Evolutionary conservation across 1,139 yeast species (phyloP).

Genomic region (Yamadazyma buinensis): DNA sequence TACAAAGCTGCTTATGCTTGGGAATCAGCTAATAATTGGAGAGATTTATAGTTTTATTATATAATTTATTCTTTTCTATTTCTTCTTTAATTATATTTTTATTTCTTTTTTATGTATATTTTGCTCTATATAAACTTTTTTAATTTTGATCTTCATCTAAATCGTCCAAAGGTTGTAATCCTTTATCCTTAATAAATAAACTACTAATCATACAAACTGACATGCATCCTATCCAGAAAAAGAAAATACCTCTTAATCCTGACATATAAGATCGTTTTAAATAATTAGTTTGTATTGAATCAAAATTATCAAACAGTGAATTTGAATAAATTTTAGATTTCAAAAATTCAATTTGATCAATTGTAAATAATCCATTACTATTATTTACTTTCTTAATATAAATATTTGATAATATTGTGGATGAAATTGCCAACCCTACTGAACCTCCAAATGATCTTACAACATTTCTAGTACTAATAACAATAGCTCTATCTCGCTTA

Average conservation of each 20-base stretch:
- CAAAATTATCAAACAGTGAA: not conserved
- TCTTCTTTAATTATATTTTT: no score
- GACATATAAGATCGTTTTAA: slow-evolving; percentile 23
- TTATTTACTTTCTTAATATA: slow-evolving; percentile 22
- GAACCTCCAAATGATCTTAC: slow-evolving; percentile 55
- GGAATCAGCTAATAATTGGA: slow-evolving; percentile 28
- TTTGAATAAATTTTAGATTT: slow-evolving; percentile 2
- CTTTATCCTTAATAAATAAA: slow-evolving; percentile 29
- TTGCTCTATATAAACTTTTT: not conserved
- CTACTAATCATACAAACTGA: slow-evolving; percentile 26
- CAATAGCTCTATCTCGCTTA: slow-evolving; percentile 51
- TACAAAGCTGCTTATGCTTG: slow-evolving; percentile 23
- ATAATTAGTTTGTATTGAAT: slow-evolving; percentile 14
- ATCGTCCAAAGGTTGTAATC: slow-evolving; percentile 31
- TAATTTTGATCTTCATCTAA: no score
- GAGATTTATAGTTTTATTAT: slow-evolving; percentile 5
- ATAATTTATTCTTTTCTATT: no score
- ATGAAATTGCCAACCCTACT: slow-evolving; percentile 23
- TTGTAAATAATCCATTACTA: slow-evolving; percentile 1
- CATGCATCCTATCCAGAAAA: slow-evolving; percentile 32
- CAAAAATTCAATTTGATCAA: not conserved
- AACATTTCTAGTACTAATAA: slow-evolving; percentile 51
- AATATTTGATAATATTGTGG: slow-evolving; percentile 23
- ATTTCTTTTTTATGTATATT: no score
- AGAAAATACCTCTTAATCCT: slow-evolving; percentile 29